Percentiles rank a stretch among this genome's conserved stretches.
These are phyloP conservation scores for Chytriomyces sp. DNA, from an alignment of 192 early-diverging fungal species.

Conservation along the genomic window DNA sequence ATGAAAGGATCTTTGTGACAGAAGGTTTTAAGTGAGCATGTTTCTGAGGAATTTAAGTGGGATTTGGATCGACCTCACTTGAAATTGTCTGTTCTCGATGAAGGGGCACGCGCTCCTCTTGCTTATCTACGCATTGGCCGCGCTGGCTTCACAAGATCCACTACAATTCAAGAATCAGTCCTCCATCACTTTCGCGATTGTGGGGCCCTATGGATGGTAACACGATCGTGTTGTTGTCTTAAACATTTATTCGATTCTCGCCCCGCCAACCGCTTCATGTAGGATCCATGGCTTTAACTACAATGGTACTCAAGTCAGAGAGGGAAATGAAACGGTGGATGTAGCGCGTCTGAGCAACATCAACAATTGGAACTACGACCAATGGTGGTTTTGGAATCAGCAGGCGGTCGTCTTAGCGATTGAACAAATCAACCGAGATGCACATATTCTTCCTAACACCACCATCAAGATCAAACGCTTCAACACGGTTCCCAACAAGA, in stretches of 20 bases:
- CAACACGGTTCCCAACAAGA: not conserved
- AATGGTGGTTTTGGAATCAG: conserved; percentile 11
- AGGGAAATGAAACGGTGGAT: not conserved
- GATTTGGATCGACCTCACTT: too few species aligned
- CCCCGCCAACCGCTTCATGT: not conserved
- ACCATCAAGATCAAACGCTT: conserved; percentile 8
- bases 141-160: not conserved
- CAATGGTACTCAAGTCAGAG: not conserved
- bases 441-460: conserved; percentile 2
- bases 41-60: too few species aligned
- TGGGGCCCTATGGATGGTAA: conserved; percentile 3
- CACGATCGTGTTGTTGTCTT: too few species aligned
- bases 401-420: not conserved
- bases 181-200: conserved; percentile 10
- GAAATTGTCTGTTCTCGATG: too few species aligned
- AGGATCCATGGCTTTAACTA: not conserved
- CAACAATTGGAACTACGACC: not conserved
- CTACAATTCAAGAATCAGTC: not conserved
- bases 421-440: not conserved
- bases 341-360: not conserved
- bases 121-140: not conserved
- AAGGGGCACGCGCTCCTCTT: too few species aligned
- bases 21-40: too few species aligned
- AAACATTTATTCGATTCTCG: too few species aligned
- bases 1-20: too few species aligned